Base-by-base conservation (phyloP, 306 rosid species). In the Vicia faba region DNA sequence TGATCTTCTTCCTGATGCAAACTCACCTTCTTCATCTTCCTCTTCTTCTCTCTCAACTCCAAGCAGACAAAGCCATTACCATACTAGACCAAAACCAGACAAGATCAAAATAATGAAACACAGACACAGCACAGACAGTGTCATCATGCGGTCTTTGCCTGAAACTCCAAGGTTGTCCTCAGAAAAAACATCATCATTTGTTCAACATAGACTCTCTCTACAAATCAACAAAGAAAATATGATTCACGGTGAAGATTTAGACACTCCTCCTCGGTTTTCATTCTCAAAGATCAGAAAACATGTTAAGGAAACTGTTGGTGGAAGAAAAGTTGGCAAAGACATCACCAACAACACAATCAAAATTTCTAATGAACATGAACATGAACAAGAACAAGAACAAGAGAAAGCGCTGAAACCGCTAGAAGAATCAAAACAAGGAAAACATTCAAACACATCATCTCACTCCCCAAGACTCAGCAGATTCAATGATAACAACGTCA, bases 1-100 rank as follows among this genome's bases (percentile, higher is more conserved):
- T 48, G 99, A 95, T 64, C 92, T 85, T 80, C 97, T 95, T 70
- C 98, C 98, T 4, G 96, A 81, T 57, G 50, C 81, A 46, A 63
- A 66, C 13, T 74, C 88, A 53, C 60, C 88, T 12, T 62, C 85
- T 46, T 64, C 74, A 8, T 67, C 84, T 13, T 78, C 86, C 11
- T 73, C 79, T 11, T 74, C 85, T 1, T 68, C 85, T 49, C 54
- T 72, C 64, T 59, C 83, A 56, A 76, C 82, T 23, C 73, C 81
- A 49, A 85, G 75, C 41, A 66, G 11, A 53, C 78, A 36, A 70
- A 41, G 64, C 39, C 73, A 75, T 31, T 36, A 60, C 11, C 62
- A 67, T 15, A 50, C 70, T 18, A 75, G 63, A 8, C 68, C 72
- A 61, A 65, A 66, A 53, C 78, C 74, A 46, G 26, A 49, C 50